A percentile compares a stretch with the other conserved stretches of the same genome.
Evolutionary conservation across 2,329 filamentous ascomycete species (phyloP).

Genomic region (Aschersonia sp.): DNA sequence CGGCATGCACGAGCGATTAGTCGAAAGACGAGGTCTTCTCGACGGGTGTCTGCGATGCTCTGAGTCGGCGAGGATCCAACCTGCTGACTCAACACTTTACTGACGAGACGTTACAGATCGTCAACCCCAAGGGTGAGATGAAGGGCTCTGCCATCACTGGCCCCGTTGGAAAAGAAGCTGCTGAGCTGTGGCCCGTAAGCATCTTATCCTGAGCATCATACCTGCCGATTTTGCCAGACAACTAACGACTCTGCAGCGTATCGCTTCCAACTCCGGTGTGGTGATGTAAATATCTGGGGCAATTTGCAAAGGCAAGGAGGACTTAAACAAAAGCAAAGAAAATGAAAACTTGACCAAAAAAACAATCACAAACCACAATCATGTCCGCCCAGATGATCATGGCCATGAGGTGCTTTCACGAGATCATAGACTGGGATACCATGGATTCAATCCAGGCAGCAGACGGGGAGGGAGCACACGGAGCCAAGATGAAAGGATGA

Average conservation of each 20-base stretch:
- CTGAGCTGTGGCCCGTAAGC: constrained; percentile 94
- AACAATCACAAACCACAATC: neutral
- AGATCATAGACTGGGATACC: no score
- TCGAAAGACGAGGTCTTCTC: no score
- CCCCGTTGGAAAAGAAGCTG: constrained; percentile 98
- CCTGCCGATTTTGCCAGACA: neutral
- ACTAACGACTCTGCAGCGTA: constrained; percentile 49
- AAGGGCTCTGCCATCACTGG: constrained; percentile 99
- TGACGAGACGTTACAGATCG: constrained; percentile 48
- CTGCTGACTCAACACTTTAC: neutral
- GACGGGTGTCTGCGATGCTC: neutral
- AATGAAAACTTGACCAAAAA: constrained; percentile 2
- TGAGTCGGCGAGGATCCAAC: neutral
- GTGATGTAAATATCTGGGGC: constrained; percentile 70
- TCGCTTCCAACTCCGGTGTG: constrained; percentile 98
- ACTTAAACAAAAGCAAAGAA: neutral
- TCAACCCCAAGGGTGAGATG: constrained; percentile 99
- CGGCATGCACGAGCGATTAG: no score
- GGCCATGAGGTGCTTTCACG: no score
- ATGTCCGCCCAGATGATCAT: no score
- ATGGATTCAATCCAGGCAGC: no score
- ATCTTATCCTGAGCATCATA: neutral
- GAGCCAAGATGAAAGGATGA: neutral
- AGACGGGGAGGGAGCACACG: no score
- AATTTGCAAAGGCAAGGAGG: neutral